These are phyloP conservation scores for Pezicula carpinea DNA, from an alignment of 2,329 filamentous ascomycete genomes.

Conservation along the genomic window DNA sequence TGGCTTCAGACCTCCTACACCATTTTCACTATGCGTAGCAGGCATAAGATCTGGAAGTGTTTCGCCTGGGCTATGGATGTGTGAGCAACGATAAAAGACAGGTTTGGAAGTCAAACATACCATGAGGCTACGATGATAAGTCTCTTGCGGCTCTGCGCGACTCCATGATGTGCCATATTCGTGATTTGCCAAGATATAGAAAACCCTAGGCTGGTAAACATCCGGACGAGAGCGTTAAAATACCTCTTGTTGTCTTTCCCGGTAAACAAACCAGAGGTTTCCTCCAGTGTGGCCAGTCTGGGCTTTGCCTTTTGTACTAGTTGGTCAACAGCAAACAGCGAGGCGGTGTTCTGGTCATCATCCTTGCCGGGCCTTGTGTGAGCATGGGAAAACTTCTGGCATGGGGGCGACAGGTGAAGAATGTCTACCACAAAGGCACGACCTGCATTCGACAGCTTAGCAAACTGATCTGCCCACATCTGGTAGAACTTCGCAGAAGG, in stretches of 20 bases:
- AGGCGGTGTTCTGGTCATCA: slow-evolving; percentile 64
- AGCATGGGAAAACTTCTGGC: slow-evolving; percentile 68
- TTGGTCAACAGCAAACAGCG: slow-evolving; percentile 45
- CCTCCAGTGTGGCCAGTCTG: slow-evolving; percentile 69
- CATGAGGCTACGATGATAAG: slow-evolving; percentile 50
- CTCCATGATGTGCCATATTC: slow-evolving; percentile 37
- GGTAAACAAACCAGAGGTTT: slow-evolving; percentile 60
- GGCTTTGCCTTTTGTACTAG: slow-evolving; percentile 56
- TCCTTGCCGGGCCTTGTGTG: slow-evolving; percentile 55
- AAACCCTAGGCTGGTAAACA: slow-evolving; percentile 61
- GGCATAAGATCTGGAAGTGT: slow-evolving; percentile 58
- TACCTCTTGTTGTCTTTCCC: slow-evolving; percentile 3
- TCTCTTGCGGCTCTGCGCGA: slow-evolving; percentile 26
- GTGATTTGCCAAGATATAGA: slow-evolving; percentile 65
- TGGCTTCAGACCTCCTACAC: slow-evolving; percentile 31
- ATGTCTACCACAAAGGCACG: slow-evolving; percentile 49
- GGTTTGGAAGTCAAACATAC: slow-evolving; percentile 5
- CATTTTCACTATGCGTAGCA: slow-evolving; percentile 49
- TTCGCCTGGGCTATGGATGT: slow-evolving; percentile 56
- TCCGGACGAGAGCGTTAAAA: slow-evolving; percentile 44
- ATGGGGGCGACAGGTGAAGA: slow-evolving; percentile 72
- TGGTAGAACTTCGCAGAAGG: slow-evolving; percentile 36
- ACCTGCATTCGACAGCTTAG: slow-evolving; percentile 21
- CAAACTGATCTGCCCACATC: slow-evolving; percentile 44
- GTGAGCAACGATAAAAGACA: background rate